Percentiles rank a stretch among this genome's conserved stretches.
phyloP scores from a whole-genome alignment of 352 stramenopile species.

The Pythium folliculosum region DNA sequence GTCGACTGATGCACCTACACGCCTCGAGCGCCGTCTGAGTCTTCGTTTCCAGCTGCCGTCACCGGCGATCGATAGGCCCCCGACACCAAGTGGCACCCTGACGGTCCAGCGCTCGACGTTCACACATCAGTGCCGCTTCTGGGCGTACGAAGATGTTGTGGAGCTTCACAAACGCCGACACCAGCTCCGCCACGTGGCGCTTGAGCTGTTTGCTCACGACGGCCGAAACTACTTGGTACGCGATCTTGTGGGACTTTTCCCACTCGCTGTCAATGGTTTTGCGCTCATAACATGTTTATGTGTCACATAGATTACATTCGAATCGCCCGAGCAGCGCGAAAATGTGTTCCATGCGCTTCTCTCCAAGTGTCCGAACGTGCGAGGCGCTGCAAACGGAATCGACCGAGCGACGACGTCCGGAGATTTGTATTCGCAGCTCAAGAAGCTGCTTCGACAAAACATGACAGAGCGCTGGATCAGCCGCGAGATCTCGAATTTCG shows the following conservation, averaged over 20 bases:
- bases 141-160: conserved; percentile 70
- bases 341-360: conserved; percentile 76
- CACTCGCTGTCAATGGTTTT: neutral
- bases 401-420: conserved; percentile 44
- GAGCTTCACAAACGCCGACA: conserved; percentile 80
- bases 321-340: conserved; percentile 61
- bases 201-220: conserved; percentile 78
- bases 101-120: conserved; percentile 39
- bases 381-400: conserved; percentile 62
- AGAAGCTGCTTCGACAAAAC: conserved; percentile 68
- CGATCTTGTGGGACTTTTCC: neutral
- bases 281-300: neutral
- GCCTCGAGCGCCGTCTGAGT: conserved; percentile 57
- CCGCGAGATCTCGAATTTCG: conserved; percentile 88
- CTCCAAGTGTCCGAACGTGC: conserved; percentile 70
- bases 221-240: conserved; percentile 76
- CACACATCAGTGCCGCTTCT: conserved; percentile 69
- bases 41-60: conserved; percentile 34
- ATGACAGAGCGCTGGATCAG: conserved; percentile 81
- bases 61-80: conserved; percentile 13
- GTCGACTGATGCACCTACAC: conserved; percentile 43
- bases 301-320: conserved; percentile 56
- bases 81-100: conserved; percentile 22
- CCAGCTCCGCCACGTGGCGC: conserved; percentile 68
- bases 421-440: conserved; percentile 69